Evolutionary conservation across 2,329 filamentous ascomycete genomes (phyloP).

Genomic region (Apiospora rasikravindrae): DNA sequence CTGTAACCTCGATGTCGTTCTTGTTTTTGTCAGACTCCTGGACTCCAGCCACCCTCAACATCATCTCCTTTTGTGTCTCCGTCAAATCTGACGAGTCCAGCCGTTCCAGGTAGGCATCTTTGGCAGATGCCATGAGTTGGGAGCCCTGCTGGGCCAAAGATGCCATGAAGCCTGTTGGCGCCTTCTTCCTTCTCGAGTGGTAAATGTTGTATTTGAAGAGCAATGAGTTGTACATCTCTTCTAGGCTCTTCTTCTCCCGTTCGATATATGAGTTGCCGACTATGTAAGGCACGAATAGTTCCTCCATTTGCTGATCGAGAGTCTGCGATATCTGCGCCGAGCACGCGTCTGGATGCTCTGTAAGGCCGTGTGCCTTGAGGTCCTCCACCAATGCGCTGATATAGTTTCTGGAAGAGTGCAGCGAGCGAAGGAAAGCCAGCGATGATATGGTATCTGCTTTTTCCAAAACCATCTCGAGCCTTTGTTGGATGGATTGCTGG

Average conservation of each 20-base stretch:
- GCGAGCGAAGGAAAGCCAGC: slow-evolving; percentile 84
- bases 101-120: slow-evolving; percentile 88
- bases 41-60: slow-evolving; percentile 86
- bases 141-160: slow-evolving; percentile 89
- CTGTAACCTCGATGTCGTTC: slow-evolving; percentile 87
- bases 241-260: slow-evolving; percentile 70
- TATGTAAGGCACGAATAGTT: slow-evolving; percentile 75
- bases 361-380: slow-evolving; percentile 90
- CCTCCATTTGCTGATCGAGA: slow-evolving; percentile 75
- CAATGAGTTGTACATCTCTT: slow-evolving; percentile 86
- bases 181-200: slow-evolving; percentile 86
- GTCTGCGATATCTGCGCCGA: slow-evolving; percentile 83
- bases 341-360: slow-evolving; percentile 91
- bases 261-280: slow-evolving; percentile 74
- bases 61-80: slow-evolving; percentile 85
- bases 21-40: slow-evolving; percentile 77
- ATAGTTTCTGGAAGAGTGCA: slow-evolving; percentile 90
- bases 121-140: slow-evolving; percentile 84
- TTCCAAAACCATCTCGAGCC: slow-evolving; percentile 92
- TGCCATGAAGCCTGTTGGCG: slow-evolving; percentile 89
- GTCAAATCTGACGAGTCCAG: slow-evolving; percentile 90
- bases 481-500: slow-evolving; percentile 96
- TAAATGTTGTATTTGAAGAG: slow-evolving; percentile 98
- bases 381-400: slow-evolving; percentile 90
- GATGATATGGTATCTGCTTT: slow-evolving; percentile 93